Evolutionary conservation across 371 early-diverging fungal species (phyloP), one percentile per base, ranked within the genome.

Genomic region (Syncephalis fuscata): DNA sequence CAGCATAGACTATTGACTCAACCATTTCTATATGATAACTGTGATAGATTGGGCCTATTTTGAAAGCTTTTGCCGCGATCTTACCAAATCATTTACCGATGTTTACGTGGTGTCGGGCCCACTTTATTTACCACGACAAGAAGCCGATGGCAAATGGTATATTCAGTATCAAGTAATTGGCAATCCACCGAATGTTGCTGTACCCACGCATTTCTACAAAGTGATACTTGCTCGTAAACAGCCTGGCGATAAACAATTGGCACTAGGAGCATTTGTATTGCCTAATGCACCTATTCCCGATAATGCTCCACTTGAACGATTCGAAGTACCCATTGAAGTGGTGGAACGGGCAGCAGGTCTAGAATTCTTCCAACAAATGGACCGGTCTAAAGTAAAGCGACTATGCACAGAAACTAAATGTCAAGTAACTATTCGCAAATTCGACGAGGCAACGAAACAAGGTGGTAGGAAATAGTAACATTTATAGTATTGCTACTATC

Each of bases 151-250:
- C 39, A 80, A 82, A 58, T 80, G 68, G 58, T 81, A 82, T 49
- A 82, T 91, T 27, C 79, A 78, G 45, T 88, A 91, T 54, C 80
- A 93, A 63, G 79, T 92, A 44, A 84, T 93, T 45, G 92, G 92
- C 2, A 71, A 76, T 44, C 80, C 86, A 20, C 86, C 88, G 48
- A 86, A 86, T 46, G 76, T 85, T 16, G 88, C 86, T 9, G 94
- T 93, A 1, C 92, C 94, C 2, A 92, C 92, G 3, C 92, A 91
- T 52, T 89, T 91, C 57, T 93, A 74, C 68, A 93, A 93, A 66
- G 79, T 83, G 37, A 74, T 88, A 41, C 48, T 86, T 62, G 68
- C 72, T 1, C 67, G 67, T 21, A 56, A 58, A 20, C 58, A 53
- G 10, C 37, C 46, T 32, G 64, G 61, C n/a, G 16, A 9, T 0